Evolutionary conservation across 1,284 basidiomycete genomes (phyloP).

Genomic region (Microbotryum silenes-acaulis): DNA sequence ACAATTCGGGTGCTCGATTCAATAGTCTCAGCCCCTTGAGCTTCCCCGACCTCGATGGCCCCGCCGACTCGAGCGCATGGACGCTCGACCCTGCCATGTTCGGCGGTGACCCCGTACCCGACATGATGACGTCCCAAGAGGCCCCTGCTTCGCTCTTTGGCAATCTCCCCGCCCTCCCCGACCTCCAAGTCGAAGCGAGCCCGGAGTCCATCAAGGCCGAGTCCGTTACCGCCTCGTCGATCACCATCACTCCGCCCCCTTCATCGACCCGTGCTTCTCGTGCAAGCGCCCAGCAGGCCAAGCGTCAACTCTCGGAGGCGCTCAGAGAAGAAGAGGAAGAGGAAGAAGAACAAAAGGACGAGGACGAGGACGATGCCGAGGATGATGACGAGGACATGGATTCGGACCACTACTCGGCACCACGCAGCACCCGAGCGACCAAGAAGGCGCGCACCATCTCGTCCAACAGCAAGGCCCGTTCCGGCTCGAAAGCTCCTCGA

Average conservation of each 20-base stretch:
- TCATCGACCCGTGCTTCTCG: neutral
- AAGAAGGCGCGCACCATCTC: slow-evolving; percentile 3
- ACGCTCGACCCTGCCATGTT: slow-evolving; percentile 27
- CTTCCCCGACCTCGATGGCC: slow-evolving; percentile 23
- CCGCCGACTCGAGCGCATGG: slow-evolving; percentile 1
- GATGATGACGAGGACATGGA: neutral
- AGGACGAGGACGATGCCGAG: slow-evolving; percentile 1
- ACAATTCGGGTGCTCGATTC: slow-evolving; percentile 5
- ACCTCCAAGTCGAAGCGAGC: neutral
- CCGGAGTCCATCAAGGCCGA: too few species aligned
- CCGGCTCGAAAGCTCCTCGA: neutral
- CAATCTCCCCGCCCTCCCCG: neutral
- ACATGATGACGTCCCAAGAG: neutral
- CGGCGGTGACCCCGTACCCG: neutral
- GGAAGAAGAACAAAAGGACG: neutral
- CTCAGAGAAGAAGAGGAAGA: slow-evolving; percentile 5
- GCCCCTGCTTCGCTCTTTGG: neutral
- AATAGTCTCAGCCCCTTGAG: slow-evolving; percentile 11
- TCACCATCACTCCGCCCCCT: neutral
- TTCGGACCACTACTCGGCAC: neutral
- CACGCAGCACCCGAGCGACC: neutral
- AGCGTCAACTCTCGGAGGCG: slow-evolving; percentile 16
- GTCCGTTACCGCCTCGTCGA: neutral
- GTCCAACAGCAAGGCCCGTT: slow-evolving; percentile 7
- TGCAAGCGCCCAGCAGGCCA: slow-evolving; percentile 2